These are phyloP conservation scores for Dipodascus albidus DNA, from an alignment of 805 yeast species.

Conservation along the genomic window DNA sequence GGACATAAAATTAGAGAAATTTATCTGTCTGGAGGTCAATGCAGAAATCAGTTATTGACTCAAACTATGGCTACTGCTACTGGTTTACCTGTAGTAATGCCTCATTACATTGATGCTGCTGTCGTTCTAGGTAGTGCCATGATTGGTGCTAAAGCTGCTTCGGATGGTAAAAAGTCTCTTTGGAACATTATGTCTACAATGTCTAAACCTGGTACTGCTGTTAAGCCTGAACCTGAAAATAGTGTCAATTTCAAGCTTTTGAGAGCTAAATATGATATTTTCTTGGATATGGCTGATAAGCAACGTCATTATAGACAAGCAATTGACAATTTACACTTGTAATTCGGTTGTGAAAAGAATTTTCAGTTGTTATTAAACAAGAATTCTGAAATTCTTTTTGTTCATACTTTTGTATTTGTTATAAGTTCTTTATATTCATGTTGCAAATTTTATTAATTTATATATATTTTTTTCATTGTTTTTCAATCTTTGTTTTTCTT, in stretches of 20 bases:
- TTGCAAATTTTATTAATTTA: too few species aligned
- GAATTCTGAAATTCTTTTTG: too few species aligned
- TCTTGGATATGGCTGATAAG: constrained; percentile 74
- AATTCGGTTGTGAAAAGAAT: too few species aligned
- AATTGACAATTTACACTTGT: constrained; percentile 28
- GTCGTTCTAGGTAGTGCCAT: constrained; percentile 95
- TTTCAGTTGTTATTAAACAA: too few species aligned
- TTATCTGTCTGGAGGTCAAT: constrained; percentile 94
- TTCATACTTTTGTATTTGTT: too few species aligned
- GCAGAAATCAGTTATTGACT: constrained; percentile 83
- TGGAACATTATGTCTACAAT: constrained; percentile 83
- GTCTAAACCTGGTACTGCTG: constrained; percentile 75
- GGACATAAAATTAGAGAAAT: constrained; percentile 72
- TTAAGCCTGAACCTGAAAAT: constrained; percentile 43
- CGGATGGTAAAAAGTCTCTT: constrained; percentile 35
- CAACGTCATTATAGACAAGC: constrained; percentile 66
- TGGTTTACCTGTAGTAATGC: constrained; percentile 83
- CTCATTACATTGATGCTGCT: constrained; percentile 91
- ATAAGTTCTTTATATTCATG: too few species aligned
- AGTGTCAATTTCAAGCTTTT: constrained; percentile 63
- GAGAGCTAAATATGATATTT: constrained; percentile 70
- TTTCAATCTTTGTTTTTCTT: too few species aligned
- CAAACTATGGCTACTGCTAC: constrained; percentile 87
- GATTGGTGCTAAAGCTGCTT: constrained; percentile 89
- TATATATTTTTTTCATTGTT: too few species aligned